Conservation (phyloP, 2,329 filamentous ascomycete genomes). For the Fusarium subtropicale region DNA sequence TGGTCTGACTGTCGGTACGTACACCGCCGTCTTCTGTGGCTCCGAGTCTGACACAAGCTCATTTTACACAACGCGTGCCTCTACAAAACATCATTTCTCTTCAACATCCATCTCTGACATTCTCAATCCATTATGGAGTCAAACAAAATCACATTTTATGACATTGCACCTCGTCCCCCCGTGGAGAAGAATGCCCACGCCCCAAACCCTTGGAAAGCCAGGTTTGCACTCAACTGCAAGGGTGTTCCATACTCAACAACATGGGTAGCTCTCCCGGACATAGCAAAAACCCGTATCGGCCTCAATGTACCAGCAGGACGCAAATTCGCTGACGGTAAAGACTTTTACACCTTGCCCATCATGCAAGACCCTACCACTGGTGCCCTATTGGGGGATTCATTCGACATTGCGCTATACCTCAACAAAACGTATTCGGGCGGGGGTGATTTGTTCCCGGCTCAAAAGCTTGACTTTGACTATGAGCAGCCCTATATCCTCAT, state of each 20-base stretch:
- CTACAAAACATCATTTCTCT: background rate
- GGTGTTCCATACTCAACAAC: slow-evolving; percentile 49
- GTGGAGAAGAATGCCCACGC: slow-evolving; percentile 41
- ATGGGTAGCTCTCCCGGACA: slow-evolving; percentile 66
- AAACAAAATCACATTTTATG: slow-evolving; percentile 53
- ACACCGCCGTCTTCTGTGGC: background rate
- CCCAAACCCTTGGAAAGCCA: slow-evolving; percentile 51
- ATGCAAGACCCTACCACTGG: slow-evolving; percentile 59
- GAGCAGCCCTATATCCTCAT: slow-evolving; percentile 14
- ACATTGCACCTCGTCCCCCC: slow-evolving; percentile 55
- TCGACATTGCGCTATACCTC: slow-evolving; percentile 73
- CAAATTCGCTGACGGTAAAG: slow-evolving; percentile 65
- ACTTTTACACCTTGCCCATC: slow-evolving; percentile 71
- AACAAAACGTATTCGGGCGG: slow-evolving; percentile 63
- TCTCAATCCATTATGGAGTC: background rate
- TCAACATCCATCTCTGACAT: background rate
- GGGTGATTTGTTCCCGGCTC: slow-evolving; percentile 61
- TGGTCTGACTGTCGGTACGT: rapidly evolving
- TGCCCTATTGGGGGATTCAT: slow-evolving; percentile 67
- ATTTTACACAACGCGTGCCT: background rate
- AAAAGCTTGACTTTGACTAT: slow-evolving; percentile 56
- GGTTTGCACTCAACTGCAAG: slow-evolving; percentile 59
- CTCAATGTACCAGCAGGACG: slow-evolving; percentile 63
- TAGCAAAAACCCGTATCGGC: slow-evolving; percentile 59
- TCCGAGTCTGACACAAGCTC: background rate